Base-by-base conservation (phyloP, 306 rosid species). In the Purshia tridentata region DNA sequence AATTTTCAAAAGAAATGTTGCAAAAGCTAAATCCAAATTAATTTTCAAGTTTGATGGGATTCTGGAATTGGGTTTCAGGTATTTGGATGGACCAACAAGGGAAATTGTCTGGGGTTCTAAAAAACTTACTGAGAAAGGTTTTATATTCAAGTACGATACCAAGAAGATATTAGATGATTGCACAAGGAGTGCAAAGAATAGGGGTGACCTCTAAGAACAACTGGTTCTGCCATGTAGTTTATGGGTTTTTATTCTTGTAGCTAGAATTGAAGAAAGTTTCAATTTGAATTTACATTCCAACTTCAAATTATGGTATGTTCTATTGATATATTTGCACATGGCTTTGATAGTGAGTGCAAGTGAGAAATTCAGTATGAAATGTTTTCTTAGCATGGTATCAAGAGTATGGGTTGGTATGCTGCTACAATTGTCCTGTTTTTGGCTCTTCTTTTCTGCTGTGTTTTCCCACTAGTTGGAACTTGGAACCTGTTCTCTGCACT, bases 81-180 rank as follows among this genome's bases (percentile, higher is more conserved):
- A 72, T 59, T 65, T 82, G 77, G 85, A 84, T 58, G 83, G 73
- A 23, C 79, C 78, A 0, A 56, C 69, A 6, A 82, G 82, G 41
- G 74, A 56, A n/a, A 74, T 86, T 5, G 74, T 65, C 22, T 84
- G 81, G 91, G 58, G 67, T 8, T 81, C 86, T 14, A 76, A 75
- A 9, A 88, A 80, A 81, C 85, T 88, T 7, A 15, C 0, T 2
- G 82, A 80, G 19, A 59, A 78, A 73, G 91, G 89, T 6, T 88
- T 84, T 76, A 80, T 42, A 1, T 88, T 65, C 66, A 89, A 84
- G 46, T 54, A 76, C 66, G 87, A 78, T 18, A 14, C 51, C 18
- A 76, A 85, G 61, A 78, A 57, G 82, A 73, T 87, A 78, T 70
- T 89, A 46, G 88, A 85, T 67, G 87, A 80, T 50, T 62, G 72